Evolutionary conservation across 2,329 filamentous ascomycete species (phyloP).

Genomic region (Diplodia intermedia): DNA sequence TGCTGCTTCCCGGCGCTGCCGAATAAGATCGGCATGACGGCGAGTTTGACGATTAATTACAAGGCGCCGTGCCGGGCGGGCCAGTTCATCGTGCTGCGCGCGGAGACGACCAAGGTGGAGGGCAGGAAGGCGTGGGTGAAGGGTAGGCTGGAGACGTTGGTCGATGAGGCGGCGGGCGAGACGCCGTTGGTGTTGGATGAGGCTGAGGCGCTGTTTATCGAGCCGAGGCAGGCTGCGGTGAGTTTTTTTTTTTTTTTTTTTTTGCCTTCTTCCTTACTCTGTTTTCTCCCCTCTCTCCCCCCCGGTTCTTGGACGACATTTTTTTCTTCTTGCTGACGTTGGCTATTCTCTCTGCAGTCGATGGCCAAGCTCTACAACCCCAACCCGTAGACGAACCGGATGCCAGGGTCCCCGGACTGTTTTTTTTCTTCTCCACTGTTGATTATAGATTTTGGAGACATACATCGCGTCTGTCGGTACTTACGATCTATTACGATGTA

Average conservation of each 20-base stretch:
- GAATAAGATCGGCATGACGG: constrained; percentile 84
- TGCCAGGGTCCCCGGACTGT: no score
- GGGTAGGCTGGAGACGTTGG: constrained; percentile 81
- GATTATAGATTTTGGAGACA: constrained; percentile 17
- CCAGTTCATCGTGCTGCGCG: constrained; percentile 77
- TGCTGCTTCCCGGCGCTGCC: constrained; percentile 90
- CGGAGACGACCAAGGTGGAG: constrained; percentile 82
- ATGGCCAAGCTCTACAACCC: constrained; percentile 28
- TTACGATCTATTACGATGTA: neutral
- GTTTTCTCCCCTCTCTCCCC: no score
- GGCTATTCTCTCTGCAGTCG: neutral
- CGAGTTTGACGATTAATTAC: constrained; percentile 83
- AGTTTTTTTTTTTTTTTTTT: neutral
- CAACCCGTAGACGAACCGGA: neutral
- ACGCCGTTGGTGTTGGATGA: constrained; percentile 74
- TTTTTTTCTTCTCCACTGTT: neutral
- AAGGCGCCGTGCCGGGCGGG: constrained; percentile 78
- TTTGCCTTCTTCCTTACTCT: neutral
- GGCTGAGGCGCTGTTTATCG: constrained; percentile 85
- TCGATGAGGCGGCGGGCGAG: constrained; percentile 72
- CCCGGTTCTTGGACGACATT: neutral
- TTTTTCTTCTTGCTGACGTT: neutral
- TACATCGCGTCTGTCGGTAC: neutral
- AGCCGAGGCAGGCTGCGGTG: constrained; percentile 78
- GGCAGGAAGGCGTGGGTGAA: constrained; percentile 95